phyloP scores from a whole-genome alignment of 768 basidiomycete genomes.

The Termitomyces sp. region DNA sequence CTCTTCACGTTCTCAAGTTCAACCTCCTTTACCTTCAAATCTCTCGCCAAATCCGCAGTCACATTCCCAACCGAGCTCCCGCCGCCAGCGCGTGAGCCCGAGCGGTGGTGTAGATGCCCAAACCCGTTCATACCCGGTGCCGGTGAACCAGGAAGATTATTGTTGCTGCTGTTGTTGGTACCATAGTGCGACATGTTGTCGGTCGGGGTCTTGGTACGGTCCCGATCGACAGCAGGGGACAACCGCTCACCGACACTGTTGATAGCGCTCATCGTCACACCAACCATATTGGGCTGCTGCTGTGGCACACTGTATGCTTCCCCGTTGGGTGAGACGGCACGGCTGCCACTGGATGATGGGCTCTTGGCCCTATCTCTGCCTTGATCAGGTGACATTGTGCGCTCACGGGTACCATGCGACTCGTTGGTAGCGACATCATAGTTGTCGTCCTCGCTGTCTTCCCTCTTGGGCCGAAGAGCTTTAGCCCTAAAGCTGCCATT shows the following conservation, averaged over 20 bases:
- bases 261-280: constrained; percentile 44
- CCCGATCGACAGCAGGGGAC: constrained; percentile 46
- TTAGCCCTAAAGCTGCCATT: constrained; percentile 43
- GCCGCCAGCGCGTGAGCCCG: constrained; percentile 33
- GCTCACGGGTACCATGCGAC: constrained; percentile 31
- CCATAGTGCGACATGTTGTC: constrained; percentile 30
- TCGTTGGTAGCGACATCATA: constrained; percentile 44
- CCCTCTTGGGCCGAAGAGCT: constrained; percentile 46
- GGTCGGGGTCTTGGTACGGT: constrained; percentile 44
- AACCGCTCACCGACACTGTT: constrained; percentile 39
- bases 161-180: constrained; percentile 15
- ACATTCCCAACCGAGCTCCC: constrained; percentile 64
- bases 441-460: constrained; percentile 57
- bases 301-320: constrained; percentile 22
- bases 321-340: constrained; percentile 58
- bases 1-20: constrained; percentile 76
- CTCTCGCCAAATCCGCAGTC: constrained; percentile 71
- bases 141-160: constrained; percentile 37
- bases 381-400: constrained; percentile 52
- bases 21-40: constrained; percentile 77
- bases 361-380: constrained; percentile 49
- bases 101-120: constrained; percentile 34
- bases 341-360: constrained; percentile 44
- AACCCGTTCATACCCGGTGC: constrained; percentile 48
- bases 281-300: constrained; percentile 50